Evolutionary conservation across 768 basidiomycete species (phyloP), one percentile per base, ranked within the genome.

Genomic region (Crepidotus variabilis): DNA sequence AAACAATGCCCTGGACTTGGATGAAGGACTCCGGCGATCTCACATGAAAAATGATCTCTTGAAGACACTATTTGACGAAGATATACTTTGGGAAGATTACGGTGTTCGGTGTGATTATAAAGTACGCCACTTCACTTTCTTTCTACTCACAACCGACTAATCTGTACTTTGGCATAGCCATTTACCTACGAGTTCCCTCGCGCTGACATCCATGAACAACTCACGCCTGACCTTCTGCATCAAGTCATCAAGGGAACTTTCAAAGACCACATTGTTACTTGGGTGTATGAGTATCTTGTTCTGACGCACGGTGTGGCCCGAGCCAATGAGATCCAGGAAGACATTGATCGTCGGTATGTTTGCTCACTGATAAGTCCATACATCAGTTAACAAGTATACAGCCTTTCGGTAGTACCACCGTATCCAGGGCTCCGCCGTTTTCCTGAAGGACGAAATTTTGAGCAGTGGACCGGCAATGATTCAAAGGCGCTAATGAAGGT

Each of bases 401-500:
- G 55, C 6, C 50, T 50, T 20, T 50, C 51, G 2, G 48, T 45
- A 8, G 36, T 43, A 34, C 55, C 55, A 7, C 16, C 33, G 20
- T 56, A 50, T 16, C 32, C 33, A 16, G 55, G 55, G 13, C 55
- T 56, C 13, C 43, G 56, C 14, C 56, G 51, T 6, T 57, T 57
- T 23, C 56, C 23, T 14, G 50, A 57, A 46, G 56, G 56, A 1
- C 56, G 45, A 1, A 50, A 50, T 2, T 57, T 57, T 20, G 51
- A 57, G 14, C 56, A 57, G 18, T 57, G 56, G 50, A 57, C 56
- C 2, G 56, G 56, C 10, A 50, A 57, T 34, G 56, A 57, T 28
- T 57, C 56, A 2, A 57, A 57, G 36, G 50, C 22, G 2, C 39
- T 57, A 11, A 57, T 57, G 56, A 57, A 57, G 39, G 58, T 56